These are phyloP conservation scores for Vanrija sp. DNA, from an alignment of 1,284 basidiomycete genomes.

Conservation along the genomic window DNA sequence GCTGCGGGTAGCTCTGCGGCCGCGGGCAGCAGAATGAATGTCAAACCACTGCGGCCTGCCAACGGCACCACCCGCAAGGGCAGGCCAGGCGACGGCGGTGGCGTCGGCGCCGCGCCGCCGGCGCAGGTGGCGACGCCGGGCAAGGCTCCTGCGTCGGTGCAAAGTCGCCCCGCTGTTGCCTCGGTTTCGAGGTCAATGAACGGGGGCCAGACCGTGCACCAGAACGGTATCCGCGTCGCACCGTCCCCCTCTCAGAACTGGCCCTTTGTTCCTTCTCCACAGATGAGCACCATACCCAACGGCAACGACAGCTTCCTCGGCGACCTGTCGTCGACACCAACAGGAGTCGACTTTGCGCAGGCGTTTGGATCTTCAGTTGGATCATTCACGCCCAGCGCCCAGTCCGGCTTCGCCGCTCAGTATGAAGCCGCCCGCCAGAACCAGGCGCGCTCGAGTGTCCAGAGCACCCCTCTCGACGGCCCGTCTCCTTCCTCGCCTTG, in stretches of 20 bases:
- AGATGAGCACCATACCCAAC: neutral
- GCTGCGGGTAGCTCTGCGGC: neutral
- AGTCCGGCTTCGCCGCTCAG: slow-evolving; percentile 10
- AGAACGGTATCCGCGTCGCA: neutral
- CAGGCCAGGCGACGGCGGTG: slow-evolving; percentile 44
- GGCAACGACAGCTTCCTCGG: slow-evolving; percentile 1
- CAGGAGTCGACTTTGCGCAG: slow-evolving; percentile 1
- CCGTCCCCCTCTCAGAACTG: neutral
- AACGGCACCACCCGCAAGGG: slow-evolving; percentile 40
- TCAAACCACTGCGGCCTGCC: slow-evolving; percentile 32
- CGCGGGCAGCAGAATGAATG: slow-evolving; percentile 31
- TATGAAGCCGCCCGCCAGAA: slow-evolving; percentile 10
- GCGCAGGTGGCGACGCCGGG: neutral
- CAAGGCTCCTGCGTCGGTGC: too few relatives aligned
- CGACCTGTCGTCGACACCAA: slow-evolving; percentile 11
- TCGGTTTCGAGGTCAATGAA: too few relatives aligned
- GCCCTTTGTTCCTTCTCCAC: slow-evolving; percentile 1
- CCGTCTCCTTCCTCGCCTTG: slow-evolving; percentile 28
- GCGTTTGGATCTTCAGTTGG: slow-evolving; percentile 4
- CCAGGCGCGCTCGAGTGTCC: slow-evolving; percentile 2
- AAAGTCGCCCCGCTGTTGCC: too few relatives aligned
- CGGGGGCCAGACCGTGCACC: too few relatives aligned
- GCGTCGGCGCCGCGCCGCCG: neutral
- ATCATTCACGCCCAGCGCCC: slow-evolving; percentile 13
- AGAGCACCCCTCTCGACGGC: slow-evolving; percentile 30